phyloP scores from a whole-genome alignment of 164 flowering plant species.

The Stephania japonica region DNA sequence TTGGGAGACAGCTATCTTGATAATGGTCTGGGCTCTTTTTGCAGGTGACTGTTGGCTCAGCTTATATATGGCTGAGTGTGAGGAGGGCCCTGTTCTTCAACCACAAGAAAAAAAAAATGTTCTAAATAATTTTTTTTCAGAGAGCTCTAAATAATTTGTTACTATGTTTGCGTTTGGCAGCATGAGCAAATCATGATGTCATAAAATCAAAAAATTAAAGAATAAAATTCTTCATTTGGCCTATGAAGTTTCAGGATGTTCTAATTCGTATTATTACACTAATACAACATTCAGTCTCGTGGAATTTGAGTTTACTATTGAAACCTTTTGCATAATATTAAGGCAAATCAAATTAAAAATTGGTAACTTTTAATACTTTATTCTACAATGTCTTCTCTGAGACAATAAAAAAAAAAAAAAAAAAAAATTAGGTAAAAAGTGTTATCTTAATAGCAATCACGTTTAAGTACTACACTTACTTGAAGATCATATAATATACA shows the following conservation, averaged over 20 bases:
- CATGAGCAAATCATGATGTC: not conserved
- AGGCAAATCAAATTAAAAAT: not conserved
- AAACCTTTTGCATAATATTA: not conserved
- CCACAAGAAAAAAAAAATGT: not conserved
- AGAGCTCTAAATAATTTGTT: not conserved
- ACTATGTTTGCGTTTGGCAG: not conserved
- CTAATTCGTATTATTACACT: too few species aligned
- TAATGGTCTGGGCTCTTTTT: not conserved
- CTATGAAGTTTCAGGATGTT: too few species aligned
- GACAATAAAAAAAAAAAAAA: too few species aligned
- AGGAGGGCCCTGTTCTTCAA: too few species aligned
- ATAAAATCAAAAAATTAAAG: not conserved
- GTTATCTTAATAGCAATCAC: too few species aligned
- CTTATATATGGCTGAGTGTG: not conserved
- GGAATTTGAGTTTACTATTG: not conserved
- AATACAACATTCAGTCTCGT: too few species aligned
- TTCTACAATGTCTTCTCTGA: not conserved
- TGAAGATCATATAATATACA: not conserved
- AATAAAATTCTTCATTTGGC: too few species aligned
- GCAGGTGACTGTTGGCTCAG: not conserved
- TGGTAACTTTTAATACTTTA: not conserved
- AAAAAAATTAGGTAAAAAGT: too few species aligned
- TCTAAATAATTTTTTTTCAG: not conserved
- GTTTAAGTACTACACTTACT: not conserved
- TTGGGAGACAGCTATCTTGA: not conserved